Conservation (phyloP, 2,329 filamentous ascomycete genomes). For the Didymella pomorum region DNA sequence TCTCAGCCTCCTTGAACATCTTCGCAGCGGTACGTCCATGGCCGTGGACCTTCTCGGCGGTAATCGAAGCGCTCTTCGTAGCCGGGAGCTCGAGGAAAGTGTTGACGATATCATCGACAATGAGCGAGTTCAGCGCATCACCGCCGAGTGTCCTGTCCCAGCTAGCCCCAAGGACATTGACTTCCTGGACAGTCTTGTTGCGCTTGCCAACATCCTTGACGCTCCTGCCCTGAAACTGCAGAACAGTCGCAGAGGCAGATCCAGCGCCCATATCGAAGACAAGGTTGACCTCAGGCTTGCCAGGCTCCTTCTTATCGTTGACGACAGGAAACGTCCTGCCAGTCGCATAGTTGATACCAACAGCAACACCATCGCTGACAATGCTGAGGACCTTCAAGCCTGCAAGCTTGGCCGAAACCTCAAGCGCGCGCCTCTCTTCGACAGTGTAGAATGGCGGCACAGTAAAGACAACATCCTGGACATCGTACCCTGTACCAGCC, state of each 20-base stretch:
- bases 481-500: conserved; percentile 75
- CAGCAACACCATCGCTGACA: conserved; percentile 88
- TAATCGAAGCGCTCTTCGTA: conserved; percentile 70
- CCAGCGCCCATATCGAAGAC: conserved; percentile 98
- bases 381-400: conserved; percentile 85
- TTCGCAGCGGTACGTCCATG: conserved; percentile 89
- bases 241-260: conserved; percentile 86
- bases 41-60: conserved; percentile 68
- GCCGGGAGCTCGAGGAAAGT: conserved; percentile 74
- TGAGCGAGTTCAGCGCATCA: conserved; percentile 85
- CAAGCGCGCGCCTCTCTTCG: conserved; percentile 87
- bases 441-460: conserved; percentile 88
- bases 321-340: conserved; percentile 86
- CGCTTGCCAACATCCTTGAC: conserved; percentile 92
- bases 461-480: conserved; percentile 87
- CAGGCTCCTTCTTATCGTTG: conserved; percentile 67
- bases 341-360: conserved; percentile 95
- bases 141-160: conserved; percentile 93
- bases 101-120: conserved; percentile 86
- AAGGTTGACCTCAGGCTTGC: conserved; percentile 88
- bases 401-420: conserved; percentile 84
- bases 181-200: conserved; percentile 97
- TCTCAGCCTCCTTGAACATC: conserved; percentile 91
- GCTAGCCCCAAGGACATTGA: conserved; percentile 84
- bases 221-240: conserved; percentile 86